These are phyloP conservation scores for Fragilaria radians DNA, from an alignment of 108 stramenopile species.

Conservation along the genomic window DNA sequence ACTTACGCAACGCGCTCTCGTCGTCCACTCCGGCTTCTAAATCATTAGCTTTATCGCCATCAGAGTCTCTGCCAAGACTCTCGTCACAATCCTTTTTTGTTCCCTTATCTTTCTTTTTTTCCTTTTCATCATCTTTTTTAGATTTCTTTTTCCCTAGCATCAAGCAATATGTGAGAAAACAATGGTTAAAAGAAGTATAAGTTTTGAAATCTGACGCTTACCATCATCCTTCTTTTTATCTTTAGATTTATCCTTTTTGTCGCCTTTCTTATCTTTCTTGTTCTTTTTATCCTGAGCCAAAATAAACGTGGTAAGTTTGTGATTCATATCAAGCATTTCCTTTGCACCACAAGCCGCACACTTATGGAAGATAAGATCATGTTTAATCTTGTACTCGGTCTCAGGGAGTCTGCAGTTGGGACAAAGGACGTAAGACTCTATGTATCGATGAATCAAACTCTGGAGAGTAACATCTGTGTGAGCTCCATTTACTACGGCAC, in stretches of 20 bases:
- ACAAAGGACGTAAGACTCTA: conserved; percentile 96
- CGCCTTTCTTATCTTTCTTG: conserved; percentile 69
- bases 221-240: conserved; percentile 52
- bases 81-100: conserved; percentile 52
- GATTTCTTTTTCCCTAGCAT: conserved; percentile 45
- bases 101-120: conserved; percentile 68
- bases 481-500: conserved; percentile 96
- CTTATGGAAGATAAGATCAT: conserved; percentile 85
- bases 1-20: conserved; percentile 69
- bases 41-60: conserved; percentile 31
- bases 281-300: conserved; percentile 85
- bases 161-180: conserved; percentile 4
- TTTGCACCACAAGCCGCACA: conserved; percentile 97
- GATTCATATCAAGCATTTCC: conserved; percentile 95
- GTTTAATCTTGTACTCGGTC: conserved; percentile 97
- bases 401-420: conserved; percentile 95
- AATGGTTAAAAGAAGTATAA: background rate
- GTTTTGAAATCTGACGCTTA: background rate
- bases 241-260: conserved; percentile 50
- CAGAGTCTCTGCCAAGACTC: conserved; percentile 35
- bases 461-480: conserved; percentile 89
- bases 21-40: conserved; percentile 70
- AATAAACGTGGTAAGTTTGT: conserved; percentile 92
- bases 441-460: conserved; percentile 86
- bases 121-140: conserved; percentile 59